phyloP scores from a whole-genome alignment of 192 early-diverging fungal species.

The Coemansia sp. region DNA sequence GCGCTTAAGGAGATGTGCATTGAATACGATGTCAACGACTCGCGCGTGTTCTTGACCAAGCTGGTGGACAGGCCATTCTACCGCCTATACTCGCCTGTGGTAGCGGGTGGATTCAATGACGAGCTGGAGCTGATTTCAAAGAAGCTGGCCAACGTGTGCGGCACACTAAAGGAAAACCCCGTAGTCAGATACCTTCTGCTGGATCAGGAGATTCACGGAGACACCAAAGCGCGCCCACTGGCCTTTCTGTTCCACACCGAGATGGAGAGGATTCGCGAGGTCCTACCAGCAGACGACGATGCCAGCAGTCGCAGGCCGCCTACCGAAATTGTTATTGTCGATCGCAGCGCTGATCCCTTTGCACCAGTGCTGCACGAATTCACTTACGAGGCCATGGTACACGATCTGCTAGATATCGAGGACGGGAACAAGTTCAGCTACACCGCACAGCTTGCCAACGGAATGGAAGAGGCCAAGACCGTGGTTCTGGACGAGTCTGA shows the following conservation, averaged over 20 bases:
- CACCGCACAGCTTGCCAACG: constrained; percentile 42
- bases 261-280: constrained; percentile 76
- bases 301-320: constrained; percentile 49
- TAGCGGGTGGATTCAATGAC: constrained; percentile 35
- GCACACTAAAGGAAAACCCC: constrained; percentile 87
- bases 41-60: constrained; percentile 46
- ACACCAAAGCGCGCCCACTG: constrained; percentile 74
- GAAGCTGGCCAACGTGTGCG: constrained; percentile 84
- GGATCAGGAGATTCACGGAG: constrained; percentile 62
- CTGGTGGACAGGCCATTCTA: constrained; percentile 49
- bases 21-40: constrained; percentile 48
- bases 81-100: constrained; percentile 57
- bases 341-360: constrained; percentile 88
- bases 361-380: constrained; percentile 97
- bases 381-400: constrained; percentile 98
- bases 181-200: constrained; percentile 90
- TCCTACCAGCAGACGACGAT: constrained; percentile 58
- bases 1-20: constrained; percentile 59
- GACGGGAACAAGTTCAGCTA: constrained; percentile 52
- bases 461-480: constrained; percentile 38
- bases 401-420: constrained; percentile 79
- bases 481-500: constrained; percentile 52
- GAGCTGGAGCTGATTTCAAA: constrained; percentile 58
- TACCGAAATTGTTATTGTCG: constrained; percentile 84
- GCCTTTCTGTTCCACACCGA: constrained; percentile 82